Evolutionary conservation across 192 early-diverging fungal species (phyloP), one percentile per base, ranked within the genome.

Genomic region (Phlyctochytrium planicorne): DNA sequence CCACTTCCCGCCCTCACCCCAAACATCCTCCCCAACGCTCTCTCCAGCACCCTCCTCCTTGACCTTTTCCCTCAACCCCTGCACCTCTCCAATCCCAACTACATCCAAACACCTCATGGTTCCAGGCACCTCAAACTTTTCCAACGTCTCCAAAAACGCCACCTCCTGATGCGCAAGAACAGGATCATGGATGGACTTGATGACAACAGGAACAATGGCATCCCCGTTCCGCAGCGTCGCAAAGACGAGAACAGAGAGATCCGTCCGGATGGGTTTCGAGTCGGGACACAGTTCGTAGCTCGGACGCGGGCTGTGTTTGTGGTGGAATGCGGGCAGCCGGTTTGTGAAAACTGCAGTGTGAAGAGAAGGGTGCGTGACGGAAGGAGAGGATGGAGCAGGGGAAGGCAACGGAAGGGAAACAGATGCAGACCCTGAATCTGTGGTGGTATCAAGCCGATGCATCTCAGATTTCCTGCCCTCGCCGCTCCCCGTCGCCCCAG

Each of bases 141-240:
- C 14, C 6, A 73, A 53, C 27, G n/a, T 3, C 25, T 40, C 50
- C 27, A 73, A 24, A 6, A 73, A 33, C 20, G 20, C 25, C 24
- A 29, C 4, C 56, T 73, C 71, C 16, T 62, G 59, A 12, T n/a
- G 53, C 31, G 60, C 59, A 1, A 52, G 27, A 20, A 14, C 60
- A 14, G 59, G 60, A 2, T 52, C 53, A 10, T 16, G 60, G 30
- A 16, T 12, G 2, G 34, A 60, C 60, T 73, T 73, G 2, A 73
- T 31, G 2, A 62, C 47, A 16, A 72, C 70, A 52, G 23, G 27
- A 2, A 53, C 62, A 1, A 14, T 29, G 36, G 65, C 40, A 6
- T 47, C 40, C 40, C 20, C 20, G 6, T 47, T 20, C n/a, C n/a
- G n/a, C n/a, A n/a, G n/a, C n/a, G n/a, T n/a, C n/a, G n/a, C n/a